Base-by-base conservation (phyloP, 805 yeast genomes). In the Spathaspora passalidarum region DNA sequence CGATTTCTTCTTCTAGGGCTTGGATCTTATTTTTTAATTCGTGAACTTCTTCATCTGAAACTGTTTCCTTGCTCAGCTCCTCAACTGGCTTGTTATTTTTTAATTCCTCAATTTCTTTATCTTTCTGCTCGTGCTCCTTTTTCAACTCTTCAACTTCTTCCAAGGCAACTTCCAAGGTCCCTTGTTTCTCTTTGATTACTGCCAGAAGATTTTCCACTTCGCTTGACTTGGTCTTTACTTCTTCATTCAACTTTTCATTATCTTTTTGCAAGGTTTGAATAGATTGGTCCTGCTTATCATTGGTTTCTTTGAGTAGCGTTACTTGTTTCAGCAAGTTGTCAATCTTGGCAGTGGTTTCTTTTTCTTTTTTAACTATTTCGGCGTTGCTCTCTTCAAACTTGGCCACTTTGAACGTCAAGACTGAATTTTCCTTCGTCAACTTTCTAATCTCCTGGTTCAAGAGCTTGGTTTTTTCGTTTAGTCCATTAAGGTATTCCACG, bases 401-500 rank as follows among this genome's bases (percentile, higher is more conserved):
- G 13, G 38, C 50, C n/a, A 29, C 21, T 38, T 47, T 43, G 20
- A 37, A 47, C 13, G 50, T 51, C 40, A 61, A 50, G 3, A 48
- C 52, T 13, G 55, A 52, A 42, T 54, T 61, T 25, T 69, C 72
- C 21, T 65, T 57, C 0, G 69, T 50, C 4, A 77, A 57, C 23
- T 76, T 72, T 44, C 82, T 73, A 56, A 91, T 65, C 59, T 92
- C 97, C 1, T 73, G 76, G 53, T 76, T 80, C 47, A 85, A 69
- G 66, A 91, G 61, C 1, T 69, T 70, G 25, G 78, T 80, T 56
- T 86, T 86, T 42, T 79, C 73, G 17, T 75, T 76, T 42, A 87
- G 61, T 23, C 86, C 82, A 32, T 74, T 71, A 42, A 92, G 73
- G 62, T 83, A 91, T 35, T 84, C 89, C 26, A 82, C 80, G 34